Conservation (phyloP, 2,329 filamentous ascomycete genomes). For the Penicillium sp. region DNA sequence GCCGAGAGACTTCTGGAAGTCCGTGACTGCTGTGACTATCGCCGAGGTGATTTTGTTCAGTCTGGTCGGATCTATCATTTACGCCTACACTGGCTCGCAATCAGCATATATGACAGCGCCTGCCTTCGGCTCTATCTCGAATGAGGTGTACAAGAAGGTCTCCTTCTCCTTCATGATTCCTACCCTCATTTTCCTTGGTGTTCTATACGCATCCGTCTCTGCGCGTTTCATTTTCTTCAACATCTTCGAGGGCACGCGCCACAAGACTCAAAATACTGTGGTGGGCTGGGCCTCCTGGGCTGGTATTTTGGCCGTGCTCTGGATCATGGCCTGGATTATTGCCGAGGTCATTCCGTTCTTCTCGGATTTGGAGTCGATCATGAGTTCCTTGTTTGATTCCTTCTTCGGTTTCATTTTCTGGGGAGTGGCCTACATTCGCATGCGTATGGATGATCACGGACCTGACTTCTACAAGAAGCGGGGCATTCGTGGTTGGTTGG, state of each 20-base stretch:
- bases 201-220: constrained; percentile 86
- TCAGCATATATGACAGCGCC: constrained; percentile 82
- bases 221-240: constrained; percentile 92
- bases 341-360: constrained; percentile 95
- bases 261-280: constrained; percentile 78
- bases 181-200: constrained; percentile 87
- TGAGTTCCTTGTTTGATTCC: constrained; percentile 79
- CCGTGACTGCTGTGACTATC: constrained; percentile 86
- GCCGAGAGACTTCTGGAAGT: constrained; percentile 83
- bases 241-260: constrained; percentile 74
- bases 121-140: constrained; percentile 79
- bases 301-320: constrained; percentile 64
- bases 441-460: constrained; percentile 44
- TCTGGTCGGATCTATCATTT: constrained; percentile 76
- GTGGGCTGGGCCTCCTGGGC: constrained; percentile 80
- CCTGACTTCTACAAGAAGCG: constrained; percentile 42
- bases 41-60: constrained; percentile 85
- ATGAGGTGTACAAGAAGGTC: constrained; percentile 77
- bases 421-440: constrained; percentile 49
- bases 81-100: constrained; percentile 74
- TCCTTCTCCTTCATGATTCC: constrained; percentile 95
- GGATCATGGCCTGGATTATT: constrained; percentile 89
- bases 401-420: constrained; percentile 85
- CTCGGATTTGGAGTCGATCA: constrained; percentile 62
- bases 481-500: constrained; percentile 46